Evolutionary conservation across 2,329 filamentous ascomycete genomes (phyloP).

Genomic region (Phoma sp.): DNA sequence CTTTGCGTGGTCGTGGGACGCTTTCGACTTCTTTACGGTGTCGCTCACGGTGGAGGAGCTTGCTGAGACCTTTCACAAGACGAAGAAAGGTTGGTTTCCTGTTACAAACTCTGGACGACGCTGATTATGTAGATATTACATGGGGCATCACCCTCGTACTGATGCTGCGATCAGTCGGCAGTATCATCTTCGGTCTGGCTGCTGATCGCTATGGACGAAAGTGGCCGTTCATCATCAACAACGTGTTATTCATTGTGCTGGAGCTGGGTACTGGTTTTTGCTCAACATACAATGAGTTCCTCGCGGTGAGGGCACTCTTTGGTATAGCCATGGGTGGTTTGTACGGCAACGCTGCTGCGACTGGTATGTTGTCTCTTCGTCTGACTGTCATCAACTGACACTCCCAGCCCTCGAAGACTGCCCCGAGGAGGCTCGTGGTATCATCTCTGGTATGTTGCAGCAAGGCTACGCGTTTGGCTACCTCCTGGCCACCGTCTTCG

Average conservation of each 20-base stretch:
- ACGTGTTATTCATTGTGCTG: slow-evolving; percentile 66
- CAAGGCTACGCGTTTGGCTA: slow-evolving; percentile 72
- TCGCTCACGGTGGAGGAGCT: slow-evolving; percentile 63
- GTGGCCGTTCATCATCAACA: slow-evolving; percentile 67
- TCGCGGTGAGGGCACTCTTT: slow-evolving; percentile 66
- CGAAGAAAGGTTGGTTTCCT: slow-evolving; percentile 52
- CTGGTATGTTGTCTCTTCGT: slow-evolving; percentile 36
- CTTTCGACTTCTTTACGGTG: slow-evolving; percentile 70
- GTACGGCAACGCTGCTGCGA: slow-evolving; percentile 68
- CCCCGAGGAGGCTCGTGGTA: slow-evolving; percentile 63
- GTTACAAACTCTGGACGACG: too few species aligned
- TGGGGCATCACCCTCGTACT: slow-evolving; percentile 61
- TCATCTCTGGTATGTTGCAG: slow-evolving; percentile 68
- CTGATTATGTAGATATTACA: slow-evolving; percentile 66
- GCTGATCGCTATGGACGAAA: slow-evolving; percentile 64
- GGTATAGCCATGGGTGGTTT: slow-evolving; percentile 71
- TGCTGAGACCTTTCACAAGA: slow-evolving; percentile 61
- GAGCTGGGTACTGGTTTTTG: slow-evolving; percentile 68
- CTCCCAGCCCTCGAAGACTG: slow-evolving; percentile 65
- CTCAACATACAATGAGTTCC: slow-evolving; percentile 64
- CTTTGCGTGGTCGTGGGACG: slow-evolving; percentile 57
- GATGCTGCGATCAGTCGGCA: slow-evolving; percentile 68
- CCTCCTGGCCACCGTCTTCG: slow-evolving; percentile 66
- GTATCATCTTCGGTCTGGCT: slow-evolving; percentile 63
- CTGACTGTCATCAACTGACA: not conserved